Evolutionary conservation across 225 moss, liverwort and hornwort genomes (phyloP).

Genomic region (Thuidium tamariscinum): DNA sequence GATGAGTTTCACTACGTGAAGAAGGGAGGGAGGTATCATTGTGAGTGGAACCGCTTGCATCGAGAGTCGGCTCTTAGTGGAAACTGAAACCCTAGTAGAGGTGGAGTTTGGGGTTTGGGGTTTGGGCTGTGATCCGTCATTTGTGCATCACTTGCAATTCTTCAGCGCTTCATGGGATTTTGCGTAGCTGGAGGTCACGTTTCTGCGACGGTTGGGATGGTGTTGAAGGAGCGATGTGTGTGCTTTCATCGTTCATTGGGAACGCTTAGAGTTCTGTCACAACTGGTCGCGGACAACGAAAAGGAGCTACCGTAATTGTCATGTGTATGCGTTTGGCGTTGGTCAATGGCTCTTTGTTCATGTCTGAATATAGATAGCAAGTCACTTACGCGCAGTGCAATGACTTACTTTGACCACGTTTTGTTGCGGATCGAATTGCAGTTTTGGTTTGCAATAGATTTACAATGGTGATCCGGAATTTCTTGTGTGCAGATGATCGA

Average conservation of each 20-base stretch:
- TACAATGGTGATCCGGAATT: not conserved
- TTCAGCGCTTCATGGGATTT: not conserved
- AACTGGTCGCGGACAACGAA: not conserved
- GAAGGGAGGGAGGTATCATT: not conserved
- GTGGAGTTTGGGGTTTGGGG: not conserved
- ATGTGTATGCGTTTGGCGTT: not conserved
- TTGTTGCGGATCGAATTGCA: not conserved
- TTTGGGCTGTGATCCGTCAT: not conserved
- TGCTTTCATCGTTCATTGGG: not conserved
- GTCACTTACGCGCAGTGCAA: not conserved
- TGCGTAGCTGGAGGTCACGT: not conserved
- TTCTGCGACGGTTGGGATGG: not conserved
- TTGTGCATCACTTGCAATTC: not conserved
- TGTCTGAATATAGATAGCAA: not conserved
- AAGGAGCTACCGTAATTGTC: not conserved
- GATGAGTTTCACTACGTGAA: not conserved
- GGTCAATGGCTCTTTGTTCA: not conserved
- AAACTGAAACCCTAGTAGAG: not conserved
- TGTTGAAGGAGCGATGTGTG: not conserved
- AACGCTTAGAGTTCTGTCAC: not conserved
- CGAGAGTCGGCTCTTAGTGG: not conserved
- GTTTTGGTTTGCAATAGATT: not conserved
- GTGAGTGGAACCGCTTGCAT: not conserved
- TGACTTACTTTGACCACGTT: not conserved
- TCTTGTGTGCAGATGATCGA: slow-evolving; percentile 79